These are phyloP conservation scores for Musa itinerans DNA, from an alignment of 176 grass and related monocot species.

Conservation along the genomic window DNA sequence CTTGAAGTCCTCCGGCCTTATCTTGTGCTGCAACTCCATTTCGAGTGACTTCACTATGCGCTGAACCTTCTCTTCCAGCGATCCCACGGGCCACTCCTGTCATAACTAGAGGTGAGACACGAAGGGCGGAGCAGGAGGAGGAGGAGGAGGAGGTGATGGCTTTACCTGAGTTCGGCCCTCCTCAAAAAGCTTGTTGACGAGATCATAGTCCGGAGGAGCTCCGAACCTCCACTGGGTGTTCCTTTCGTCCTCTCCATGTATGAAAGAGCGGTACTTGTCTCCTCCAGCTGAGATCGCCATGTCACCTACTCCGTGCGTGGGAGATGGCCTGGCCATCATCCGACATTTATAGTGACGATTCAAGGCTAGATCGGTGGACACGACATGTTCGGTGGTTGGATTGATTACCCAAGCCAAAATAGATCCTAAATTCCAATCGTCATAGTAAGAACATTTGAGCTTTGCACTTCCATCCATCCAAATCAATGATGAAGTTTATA, in stretches of 20 bases:
- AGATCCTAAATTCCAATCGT: too few relatives aligned
- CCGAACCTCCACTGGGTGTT: constrained; percentile 55
- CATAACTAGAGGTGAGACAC: too few relatives aligned
- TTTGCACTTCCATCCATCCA: too few relatives aligned
- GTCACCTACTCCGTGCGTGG: too few relatives aligned
- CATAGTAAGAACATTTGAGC: too few relatives aligned
- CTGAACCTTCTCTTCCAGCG: constrained; percentile 62
- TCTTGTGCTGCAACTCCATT: constrained; percentile 67
- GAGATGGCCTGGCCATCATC: too few relatives aligned
- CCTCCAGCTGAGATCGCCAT: not conserved
- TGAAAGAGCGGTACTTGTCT: constrained; percentile 59
- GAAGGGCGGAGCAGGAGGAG: not conserved
- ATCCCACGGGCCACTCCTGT: constrained; percentile 46
- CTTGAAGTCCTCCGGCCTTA: constrained; percentile 47
- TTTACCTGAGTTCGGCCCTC: constrained; percentile 50
- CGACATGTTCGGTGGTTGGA: too few relatives aligned
- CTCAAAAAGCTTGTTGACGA: constrained; percentile 73
- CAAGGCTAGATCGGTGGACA: too few relatives aligned
- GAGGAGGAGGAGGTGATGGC: not conserved
- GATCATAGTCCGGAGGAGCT: constrained; percentile 53
- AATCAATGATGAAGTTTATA: too few relatives aligned
- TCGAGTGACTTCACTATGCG: constrained; percentile 62
- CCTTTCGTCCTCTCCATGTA: constrained; percentile 53
- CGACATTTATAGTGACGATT: too few relatives aligned
- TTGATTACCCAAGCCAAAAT: too few relatives aligned